These are phyloP conservation scores for Lophiotrema nucula DNA, from an alignment of 495 filamentous ascomycete genomes.

Conservation along the genomic window DNA sequence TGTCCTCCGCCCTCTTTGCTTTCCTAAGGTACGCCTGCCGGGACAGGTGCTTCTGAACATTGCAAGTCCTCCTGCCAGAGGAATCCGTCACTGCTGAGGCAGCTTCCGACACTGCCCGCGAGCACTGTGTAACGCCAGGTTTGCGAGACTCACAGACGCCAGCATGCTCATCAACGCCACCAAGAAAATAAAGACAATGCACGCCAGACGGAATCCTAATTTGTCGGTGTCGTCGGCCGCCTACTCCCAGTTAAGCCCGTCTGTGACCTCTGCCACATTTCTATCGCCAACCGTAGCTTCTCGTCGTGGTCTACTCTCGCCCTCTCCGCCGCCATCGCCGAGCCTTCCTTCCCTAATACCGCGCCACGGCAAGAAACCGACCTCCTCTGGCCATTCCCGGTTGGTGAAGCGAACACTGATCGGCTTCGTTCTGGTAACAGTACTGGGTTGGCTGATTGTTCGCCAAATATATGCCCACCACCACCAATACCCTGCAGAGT, in stretches of 20 bases:
- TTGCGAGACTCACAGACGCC: conserved; percentile 4
- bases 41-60: conserved; percentile 21
- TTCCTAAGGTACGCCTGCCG: conserved; percentile 25
- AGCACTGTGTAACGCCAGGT: no score
- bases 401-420: conserved; percentile 35
- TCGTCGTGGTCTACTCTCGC: conserved; percentile 52
- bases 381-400: conserved; percentile 50
- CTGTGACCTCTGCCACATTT: conserved; percentile 34
- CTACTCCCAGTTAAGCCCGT: conserved; percentile 35
- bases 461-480: conserved; percentile 23
- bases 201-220: conserved; percentile 40
- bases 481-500: neutral
- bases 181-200: conserved; percentile 36
- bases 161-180: conserved; percentile 33
- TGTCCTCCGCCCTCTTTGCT: conserved; percentile 5
- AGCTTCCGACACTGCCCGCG: no score
- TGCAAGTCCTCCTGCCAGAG: no score
- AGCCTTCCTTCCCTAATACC: conserved; percentile 63
- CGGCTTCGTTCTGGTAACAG: conserved; percentile 17
- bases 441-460: conserved; percentile 28
- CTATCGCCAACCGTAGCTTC: conserved; percentile 58
- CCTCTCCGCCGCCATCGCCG: conserved; percentile 62
- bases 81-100: neutral
- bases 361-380: conserved; percentile 54
- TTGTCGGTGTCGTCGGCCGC: conserved; percentile 39